Conservation (phyloP, 2,329 filamentous ascomycete genomes). For the Colletotrichum kahawae region DNA sequence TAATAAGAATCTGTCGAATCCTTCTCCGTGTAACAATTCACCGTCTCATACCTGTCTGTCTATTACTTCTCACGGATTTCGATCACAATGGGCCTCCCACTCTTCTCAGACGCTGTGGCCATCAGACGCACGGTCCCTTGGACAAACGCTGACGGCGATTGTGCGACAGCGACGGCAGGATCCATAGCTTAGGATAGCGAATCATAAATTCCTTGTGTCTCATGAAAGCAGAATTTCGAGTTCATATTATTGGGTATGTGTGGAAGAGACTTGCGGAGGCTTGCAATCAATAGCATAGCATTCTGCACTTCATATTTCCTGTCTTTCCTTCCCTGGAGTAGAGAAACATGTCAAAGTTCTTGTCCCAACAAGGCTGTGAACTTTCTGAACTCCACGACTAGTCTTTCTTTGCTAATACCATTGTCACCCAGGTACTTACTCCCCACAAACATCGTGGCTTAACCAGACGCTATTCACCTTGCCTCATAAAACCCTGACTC, state of each 20-base stretch:
- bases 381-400: not conserved
- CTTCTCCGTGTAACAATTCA: no score
- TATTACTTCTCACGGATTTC: not conserved
- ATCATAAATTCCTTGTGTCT: not conserved
- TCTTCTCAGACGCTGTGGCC: not conserved
- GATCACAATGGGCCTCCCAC: not conserved
- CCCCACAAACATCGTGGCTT: not conserved
- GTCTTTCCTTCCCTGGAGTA: not conserved
- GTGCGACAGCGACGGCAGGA: not conserved
- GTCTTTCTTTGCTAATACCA: not conserved
- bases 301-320: not conserved
- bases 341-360: not conserved
- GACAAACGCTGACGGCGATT: not conserved
- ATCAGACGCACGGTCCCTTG: not conserved
- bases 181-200: not conserved
- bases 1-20: no score
- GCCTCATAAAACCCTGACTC: not conserved
- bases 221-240: not conserved
- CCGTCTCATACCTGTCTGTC: no score
- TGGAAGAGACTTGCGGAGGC: not conserved
- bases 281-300: not conserved
- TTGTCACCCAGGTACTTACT: not conserved
- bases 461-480: not conserved
- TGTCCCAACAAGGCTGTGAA: not conserved
- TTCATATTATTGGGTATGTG: not conserved